These are phyloP conservation scores for Basidiobolus meristosporus DNA, from an alignment of 371 early-diverging fungal genomes.

Conservation along the genomic window DNA sequence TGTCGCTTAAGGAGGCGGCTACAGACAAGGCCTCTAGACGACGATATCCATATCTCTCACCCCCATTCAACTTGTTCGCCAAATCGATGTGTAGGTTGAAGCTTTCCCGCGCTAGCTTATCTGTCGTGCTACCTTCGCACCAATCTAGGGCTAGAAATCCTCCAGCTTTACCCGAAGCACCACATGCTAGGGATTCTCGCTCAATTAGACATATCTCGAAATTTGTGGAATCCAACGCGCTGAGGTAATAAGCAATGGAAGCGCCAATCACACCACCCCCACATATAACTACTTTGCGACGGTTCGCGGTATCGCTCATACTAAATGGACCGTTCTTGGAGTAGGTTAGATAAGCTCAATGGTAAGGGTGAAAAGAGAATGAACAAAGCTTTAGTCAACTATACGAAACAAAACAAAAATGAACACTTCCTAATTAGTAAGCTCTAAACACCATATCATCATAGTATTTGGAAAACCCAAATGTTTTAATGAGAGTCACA, in stretches of 20 bases:
- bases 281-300: slow-evolving; percentile 16
- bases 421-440: too few relatives aligned
- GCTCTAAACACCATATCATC: too few relatives aligned
- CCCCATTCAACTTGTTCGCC: slow-evolving; percentile 26
- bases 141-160: slow-evolving; percentile 51
- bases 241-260: slow-evolving; percentile 35
- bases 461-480: too few relatives aligned
- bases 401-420: too few relatives aligned
- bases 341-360: too few relatives aligned
- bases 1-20: slow-evolving; percentile 6
- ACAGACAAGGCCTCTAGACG: too few relatives aligned
- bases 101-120: slow-evolving; percentile 22
- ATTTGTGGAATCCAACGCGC: slow-evolving; percentile 10
- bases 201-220: slow-evolving; percentile 26
- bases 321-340: too few relatives aligned
- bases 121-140: slow-evolving; percentile 23
- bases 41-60: slow-evolving; percentile 31
- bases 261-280: slow-evolving; percentile 44
- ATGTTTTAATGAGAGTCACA: too few relatives aligned
- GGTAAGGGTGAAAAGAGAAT: too few relatives aligned
- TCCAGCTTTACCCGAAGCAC: slow-evolving; percentile 48
- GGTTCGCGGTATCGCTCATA: too few relatives aligned
- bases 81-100: slow-evolving; percentile 37
- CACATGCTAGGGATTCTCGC: slow-evolving; percentile 30
- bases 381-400: too few relatives aligned